Base-by-base conservation (phyloP, 768 basidiomycete genomes). In the Gloeopeniophorella convolvens region DNA sequence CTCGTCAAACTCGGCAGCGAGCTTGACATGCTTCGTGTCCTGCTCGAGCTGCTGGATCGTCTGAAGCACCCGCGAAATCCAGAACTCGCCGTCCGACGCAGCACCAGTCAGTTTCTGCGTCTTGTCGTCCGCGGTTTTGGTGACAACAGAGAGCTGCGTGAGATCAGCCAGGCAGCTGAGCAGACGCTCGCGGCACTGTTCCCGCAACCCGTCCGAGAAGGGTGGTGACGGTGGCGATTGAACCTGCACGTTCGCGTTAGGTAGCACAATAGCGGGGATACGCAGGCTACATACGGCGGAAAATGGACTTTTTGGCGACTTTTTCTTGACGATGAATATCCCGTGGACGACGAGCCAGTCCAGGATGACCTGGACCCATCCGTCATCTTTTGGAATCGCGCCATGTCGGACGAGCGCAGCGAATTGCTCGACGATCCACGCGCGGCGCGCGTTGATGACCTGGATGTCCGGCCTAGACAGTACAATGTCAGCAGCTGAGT, bases 341-440 rank as follows among this genome's bases (percentile, higher is more conserved):
- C 91, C 93, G 53, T 96, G 75, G 6, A 91, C 76, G 53, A 77
- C 66, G 35, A 96, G 71, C 78, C 91, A 96, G 53, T 94, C 81
- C 23, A 98, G 71, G 46, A 93, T 69, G 10, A 72, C 69, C 48
- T 76, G 72, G 16, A 94, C 72, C 83, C 90, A 92, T 30, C 72
- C 73, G 62, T 95, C 92, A 35, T 75, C 73, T 62, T 89, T 92
- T 4, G 85, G 88, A 40, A 94, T 77, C 1, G 80, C 75, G 11
- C 81, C 79, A 62, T 91, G 93, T 34, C 83, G 83, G 56, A 94
- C 71, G 26, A 96, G 78, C 4, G 79, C 75, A 12, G 77, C 72
- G 16, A 96, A 71, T 66, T 98, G 95, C 40, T 96, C 92, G 42
- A 88, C 75, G 27, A 89, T 79, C 95, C 95, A 99, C 23, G 66